A percentile compares a stretch with the other conserved stretches of the same genome.
Evolutionary conservation across 305 asterid species (phyloP).

Genomic region (Solanum hybrid): DNA sequence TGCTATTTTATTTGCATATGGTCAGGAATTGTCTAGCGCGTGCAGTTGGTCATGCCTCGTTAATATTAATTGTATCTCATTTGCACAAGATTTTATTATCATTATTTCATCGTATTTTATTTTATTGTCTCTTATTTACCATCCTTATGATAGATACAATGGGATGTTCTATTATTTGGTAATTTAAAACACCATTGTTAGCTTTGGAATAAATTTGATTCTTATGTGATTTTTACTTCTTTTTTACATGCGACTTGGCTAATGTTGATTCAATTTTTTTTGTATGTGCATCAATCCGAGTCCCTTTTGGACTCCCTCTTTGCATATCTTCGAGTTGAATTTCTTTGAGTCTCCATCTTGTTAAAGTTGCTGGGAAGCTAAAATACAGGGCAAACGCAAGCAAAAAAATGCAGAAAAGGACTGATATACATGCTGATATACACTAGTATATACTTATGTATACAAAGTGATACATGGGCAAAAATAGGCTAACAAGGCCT

Average conservation of each 20-base stretch:
- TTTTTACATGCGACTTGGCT: neutral
- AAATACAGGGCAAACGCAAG: too few relatives aligned
- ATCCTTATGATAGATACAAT: neutral
- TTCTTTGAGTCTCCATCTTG: neutral
- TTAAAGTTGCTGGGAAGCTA: too few relatives aligned
- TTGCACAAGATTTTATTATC: neutral
- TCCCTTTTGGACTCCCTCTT: neutral
- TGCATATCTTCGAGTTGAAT: neutral
- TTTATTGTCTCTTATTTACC: neutral
- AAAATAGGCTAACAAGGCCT: neutral
- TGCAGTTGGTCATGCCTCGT: neutral
- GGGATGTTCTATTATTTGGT: neutral
- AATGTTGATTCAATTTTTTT: neutral
- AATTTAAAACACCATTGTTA: neutral
- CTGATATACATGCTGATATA: too few relatives aligned
- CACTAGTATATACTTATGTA: neutral
- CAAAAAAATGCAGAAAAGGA: too few relatives aligned
- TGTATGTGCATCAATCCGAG: neutral
- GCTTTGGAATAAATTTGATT: neutral
- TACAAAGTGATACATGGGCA: neutral
- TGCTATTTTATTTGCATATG: neutral
- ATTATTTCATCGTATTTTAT: too few relatives aligned
- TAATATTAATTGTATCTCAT: neutral
- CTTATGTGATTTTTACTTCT: neutral
- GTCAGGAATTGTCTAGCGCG: neutral